Conservation (phyloP, 805 yeast genomes). For the Candida peoriensis region DNA sequence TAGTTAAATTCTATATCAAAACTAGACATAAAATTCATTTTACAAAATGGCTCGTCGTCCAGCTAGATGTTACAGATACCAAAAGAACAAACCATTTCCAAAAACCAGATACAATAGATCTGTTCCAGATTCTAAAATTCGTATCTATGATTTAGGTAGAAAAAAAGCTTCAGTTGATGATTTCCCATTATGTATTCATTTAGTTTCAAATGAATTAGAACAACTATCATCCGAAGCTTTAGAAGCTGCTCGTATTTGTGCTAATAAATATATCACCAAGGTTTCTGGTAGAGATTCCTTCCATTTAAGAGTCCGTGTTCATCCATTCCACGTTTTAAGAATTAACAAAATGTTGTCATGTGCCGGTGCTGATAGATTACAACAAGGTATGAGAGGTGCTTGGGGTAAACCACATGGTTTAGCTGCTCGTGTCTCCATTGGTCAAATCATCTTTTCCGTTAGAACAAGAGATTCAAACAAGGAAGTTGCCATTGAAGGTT, state of each 20-base stretch:
- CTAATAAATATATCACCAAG: slow-evolving; percentile 98
- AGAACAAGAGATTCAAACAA: slow-evolving; percentile 98
- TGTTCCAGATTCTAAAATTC: slow-evolving; percentile 99
- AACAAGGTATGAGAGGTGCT: slow-evolving; percentile 99
- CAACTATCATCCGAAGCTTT: slow-evolving; percentile 99
- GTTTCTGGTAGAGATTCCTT: slow-evolving; percentile 97
- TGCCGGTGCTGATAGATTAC: slow-evolving; percentile 99
- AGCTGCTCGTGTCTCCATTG: slow-evolving; percentile 98
- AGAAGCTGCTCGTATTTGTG: slow-evolving; percentile 99
- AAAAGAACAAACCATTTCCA: slow-evolving; percentile 99
- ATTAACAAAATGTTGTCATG: slow-evolving; percentile 99
- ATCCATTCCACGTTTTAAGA: slow-evolving; percentile 99
- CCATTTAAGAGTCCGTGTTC: slow-evolving; percentile 99
- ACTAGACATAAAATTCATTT: slow-evolving; percentile 12
- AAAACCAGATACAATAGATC: slow-evolving; percentile 99
- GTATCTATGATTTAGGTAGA: slow-evolving; percentile 99
- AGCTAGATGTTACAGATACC: slow-evolving; percentile 99
- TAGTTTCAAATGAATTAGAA: slow-evolving; percentile 98
- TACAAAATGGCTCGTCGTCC: slow-evolving; percentile 99
- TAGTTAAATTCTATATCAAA: not conserved
- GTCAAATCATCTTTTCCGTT: slow-evolving; percentile 96
- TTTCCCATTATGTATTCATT: slow-evolving; percentile 96
- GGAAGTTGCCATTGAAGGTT: slow-evolving; percentile 96
- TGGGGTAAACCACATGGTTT: slow-evolving; percentile 99
- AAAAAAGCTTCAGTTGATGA: slow-evolving; percentile 99